These are phyloP conservation scores for Chaetoceros muelleri DNA, from an alignment of 108 stramenopile genomes.

Conservation along the genomic window DNA sequence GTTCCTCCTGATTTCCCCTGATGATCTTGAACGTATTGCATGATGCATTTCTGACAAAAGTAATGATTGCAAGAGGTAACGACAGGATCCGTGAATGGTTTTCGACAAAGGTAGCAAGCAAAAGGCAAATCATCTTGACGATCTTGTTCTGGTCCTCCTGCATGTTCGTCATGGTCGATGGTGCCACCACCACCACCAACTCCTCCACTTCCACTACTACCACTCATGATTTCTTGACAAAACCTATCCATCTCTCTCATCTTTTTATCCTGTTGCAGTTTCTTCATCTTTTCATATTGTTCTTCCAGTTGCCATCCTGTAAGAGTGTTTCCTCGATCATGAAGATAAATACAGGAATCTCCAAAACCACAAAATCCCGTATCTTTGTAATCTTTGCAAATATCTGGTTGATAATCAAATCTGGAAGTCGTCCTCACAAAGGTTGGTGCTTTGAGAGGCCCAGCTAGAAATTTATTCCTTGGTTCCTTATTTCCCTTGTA, in stretches of 20 bases:
- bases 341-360: conserved; percentile 96
- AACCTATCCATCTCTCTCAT: conserved; percentile 56
- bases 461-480: conserved; percentile 66
- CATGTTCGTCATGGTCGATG: conserved; percentile 10
- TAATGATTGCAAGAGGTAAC: conserved; percentile 91
- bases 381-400: conserved; percentile 99
- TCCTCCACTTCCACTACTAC: conserved; percentile 15
- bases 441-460: conserved; percentile 78
- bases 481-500: conserved; percentile 12
- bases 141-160: conserved; percentile 4
- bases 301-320: conserved; percentile 92
- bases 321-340: conserved; percentile 92
- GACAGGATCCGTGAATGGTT: conserved; percentile 83
- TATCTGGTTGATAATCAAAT: conserved; percentile 97
- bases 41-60: conserved; percentile 85
- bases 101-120: conserved; percentile 90
- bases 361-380: conserved; percentile 99
- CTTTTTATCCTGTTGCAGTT: conserved; percentile 43
- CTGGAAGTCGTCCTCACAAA: conserved; percentile 83
- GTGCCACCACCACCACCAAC: conserved; percentile 1
- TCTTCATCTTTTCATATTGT: conserved; percentile 89
- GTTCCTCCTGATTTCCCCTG: not conserved
- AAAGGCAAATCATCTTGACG: conserved; percentile 83
- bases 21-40: conserved; percentile 31
- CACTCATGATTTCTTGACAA: conserved; percentile 19